Conservation (phyloP, 2,329 filamentous ascomycete genomes). For the Cladorrhinum sp. region DNA sequence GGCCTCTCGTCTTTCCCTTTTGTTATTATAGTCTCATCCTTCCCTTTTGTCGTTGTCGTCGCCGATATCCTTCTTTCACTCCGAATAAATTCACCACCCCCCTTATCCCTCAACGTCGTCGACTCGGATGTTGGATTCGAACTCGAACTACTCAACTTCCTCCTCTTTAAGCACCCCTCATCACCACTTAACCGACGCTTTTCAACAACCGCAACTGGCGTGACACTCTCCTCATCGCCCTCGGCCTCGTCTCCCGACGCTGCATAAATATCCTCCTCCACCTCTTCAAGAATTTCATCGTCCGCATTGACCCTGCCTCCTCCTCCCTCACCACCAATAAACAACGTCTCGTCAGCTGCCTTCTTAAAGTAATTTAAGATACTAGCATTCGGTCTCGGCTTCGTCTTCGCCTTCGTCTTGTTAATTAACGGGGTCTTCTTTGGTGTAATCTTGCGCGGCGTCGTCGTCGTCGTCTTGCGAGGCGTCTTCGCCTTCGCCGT, state of each 20-base stretch:
- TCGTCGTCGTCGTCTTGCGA: not conserved
- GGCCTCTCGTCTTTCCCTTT: not conserved
- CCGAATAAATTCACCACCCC: too few species aligned
- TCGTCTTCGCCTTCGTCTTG: conserved; percentile 23
- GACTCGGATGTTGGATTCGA: too few species aligned
- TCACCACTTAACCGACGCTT: conserved; percentile 36
- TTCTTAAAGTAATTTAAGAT: conserved; percentile 77
- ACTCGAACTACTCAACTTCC: too few species aligned
- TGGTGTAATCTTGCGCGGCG: not conserved
- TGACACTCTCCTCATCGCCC: too few species aligned
- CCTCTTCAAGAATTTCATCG: conserved; percentile 3
- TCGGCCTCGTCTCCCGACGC: too few species aligned
- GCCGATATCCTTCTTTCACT: too few species aligned
- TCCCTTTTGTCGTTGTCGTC: too few species aligned
- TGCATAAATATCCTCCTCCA: conserved; percentile 19
- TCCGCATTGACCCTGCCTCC: conserved; percentile 1
- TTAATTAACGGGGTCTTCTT: not conserved
- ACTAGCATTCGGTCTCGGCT: conserved; percentile 54
- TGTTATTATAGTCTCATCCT: not conserved
- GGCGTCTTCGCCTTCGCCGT: conserved; percentile 15
- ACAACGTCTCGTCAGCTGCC: conserved; percentile 57
- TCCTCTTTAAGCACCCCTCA: conserved; percentile 31
- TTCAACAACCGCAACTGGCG: conserved; percentile 14
- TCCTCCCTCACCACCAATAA: conserved; percentile 35
- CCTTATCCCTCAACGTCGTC: too few species aligned